Conservation (phyloP, 306 rosid genomes). For the Clitoria ternatea region DNA sequence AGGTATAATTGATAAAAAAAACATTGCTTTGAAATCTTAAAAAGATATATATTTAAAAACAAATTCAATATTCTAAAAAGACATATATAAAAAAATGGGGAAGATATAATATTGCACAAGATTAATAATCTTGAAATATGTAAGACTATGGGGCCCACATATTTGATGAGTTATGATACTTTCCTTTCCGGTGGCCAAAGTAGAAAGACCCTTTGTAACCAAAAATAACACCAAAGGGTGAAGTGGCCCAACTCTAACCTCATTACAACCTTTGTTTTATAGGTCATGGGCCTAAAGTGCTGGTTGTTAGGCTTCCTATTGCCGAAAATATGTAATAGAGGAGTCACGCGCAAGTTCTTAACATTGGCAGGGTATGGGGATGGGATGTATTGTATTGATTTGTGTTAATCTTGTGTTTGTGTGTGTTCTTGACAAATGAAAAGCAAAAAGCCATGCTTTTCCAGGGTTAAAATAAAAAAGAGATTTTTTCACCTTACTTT, state of each 20-base stretch:
- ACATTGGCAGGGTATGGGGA: background rate
- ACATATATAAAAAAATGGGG: too few relatives aligned
- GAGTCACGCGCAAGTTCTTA: background rate
- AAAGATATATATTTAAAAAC: too few relatives aligned
- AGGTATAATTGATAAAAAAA: too few relatives aligned
- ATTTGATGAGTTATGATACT: conserved; percentile 15
- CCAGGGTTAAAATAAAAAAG: background rate
- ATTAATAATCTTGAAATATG: too few relatives aligned
- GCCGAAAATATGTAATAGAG: background rate
- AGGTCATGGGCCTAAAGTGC: conserved; percentile 20
- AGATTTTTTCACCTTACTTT: conserved; percentile 16
- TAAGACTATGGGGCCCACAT: conserved; percentile 18
- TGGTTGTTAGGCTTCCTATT: background rate
- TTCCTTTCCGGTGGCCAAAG: conserved; percentile 15
- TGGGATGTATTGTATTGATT: background rate
- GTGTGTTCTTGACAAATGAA: background rate
- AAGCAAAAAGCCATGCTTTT: conserved; percentile 11
- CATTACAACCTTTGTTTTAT: conserved; percentile 3
- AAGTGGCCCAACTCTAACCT: conserved; percentile 21
- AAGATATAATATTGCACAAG: too few relatives aligned
- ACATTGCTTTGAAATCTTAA: too few relatives aligned
- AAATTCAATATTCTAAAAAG: too few relatives aligned
- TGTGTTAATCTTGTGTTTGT: background rate
- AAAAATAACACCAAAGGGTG: conserved; percentile 1
- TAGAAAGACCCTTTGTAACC: conserved; percentile 22